Conservation (phyloP, 495 filamentous ascomycete species). For the Aspergillus biplanus region DNA sequence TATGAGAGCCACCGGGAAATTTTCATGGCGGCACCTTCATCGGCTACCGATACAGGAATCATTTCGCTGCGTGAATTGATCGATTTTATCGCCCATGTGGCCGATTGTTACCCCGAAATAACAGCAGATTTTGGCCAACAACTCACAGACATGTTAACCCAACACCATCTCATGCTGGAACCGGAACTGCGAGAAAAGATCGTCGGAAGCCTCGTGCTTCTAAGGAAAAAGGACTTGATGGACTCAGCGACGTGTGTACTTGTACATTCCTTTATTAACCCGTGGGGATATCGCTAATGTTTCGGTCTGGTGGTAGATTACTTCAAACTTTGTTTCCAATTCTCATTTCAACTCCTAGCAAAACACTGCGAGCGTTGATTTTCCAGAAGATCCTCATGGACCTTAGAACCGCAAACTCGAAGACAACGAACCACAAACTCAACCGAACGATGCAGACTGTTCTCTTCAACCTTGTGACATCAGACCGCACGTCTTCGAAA, state of each 20-base stretch:
- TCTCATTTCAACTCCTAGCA: slow-evolving; percentile 82
- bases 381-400: slow-evolving; percentile 93
- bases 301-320: slow-evolving; percentile 45
- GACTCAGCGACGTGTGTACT: slow-evolving; percentile 69
- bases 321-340: slow-evolving; percentile 92
- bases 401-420: slow-evolving; percentile 80
- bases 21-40: slow-evolving; percentile 79
- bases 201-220: slow-evolving; percentile 83
- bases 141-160: slow-evolving; percentile 74
- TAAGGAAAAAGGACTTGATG: slow-evolving; percentile 89
- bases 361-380: slow-evolving; percentile 78
- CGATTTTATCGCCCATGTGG: slow-evolving; percentile 89
- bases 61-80: slow-evolving; percentile 82
- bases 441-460: slow-evolving; percentile 93
- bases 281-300: slow-evolving; percentile 17
- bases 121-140: slow-evolving; percentile 78
- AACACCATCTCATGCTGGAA: slow-evolving; percentile 80
- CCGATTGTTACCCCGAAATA: slow-evolving; percentile 86
- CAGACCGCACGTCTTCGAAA: slow-evolving; percentile 80
- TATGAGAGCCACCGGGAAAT: slow-evolving; percentile 91
- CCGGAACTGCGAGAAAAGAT: slow-evolving; percentile 89
- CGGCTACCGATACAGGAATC: slow-evolving; percentile 73
- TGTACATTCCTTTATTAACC: not conserved
- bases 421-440: slow-evolving; percentile 83
- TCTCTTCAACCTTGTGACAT: slow-evolving; percentile 85